Base-by-base conservation (phyloP, 768 basidiomycete species). In the Amanita subjunquillea region DNA sequence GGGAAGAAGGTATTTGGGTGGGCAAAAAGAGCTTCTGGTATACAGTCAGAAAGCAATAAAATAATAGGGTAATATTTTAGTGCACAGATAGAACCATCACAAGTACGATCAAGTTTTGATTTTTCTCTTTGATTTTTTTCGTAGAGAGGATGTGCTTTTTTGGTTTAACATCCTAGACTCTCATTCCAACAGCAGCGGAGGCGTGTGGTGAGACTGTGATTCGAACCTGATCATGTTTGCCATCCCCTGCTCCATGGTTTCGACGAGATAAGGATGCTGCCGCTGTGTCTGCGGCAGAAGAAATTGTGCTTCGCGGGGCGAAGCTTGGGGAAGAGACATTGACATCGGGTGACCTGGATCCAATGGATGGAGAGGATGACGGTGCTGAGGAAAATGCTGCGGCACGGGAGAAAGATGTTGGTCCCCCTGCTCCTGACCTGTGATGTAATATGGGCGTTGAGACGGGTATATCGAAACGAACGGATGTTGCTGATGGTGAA, bases 131-230 rank as follows among this genome's bases (percentile, higher is more conserved):
- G 12, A 42, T 2, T 22, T 42, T 42, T 42, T 40, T 40, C 6
- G n/a, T 40, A 17, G 39, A 40, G 41, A 23, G 22, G 9, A 39
- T 13, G 20, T 40, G 39, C 13, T n/a, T 4, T 50, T n/a, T 23
- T 6, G 10, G 12, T 13, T n/a, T 50, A 17, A 37, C 17, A 27
- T 22, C n/a, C 27, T 51, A 51, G 5, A 69, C 75, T 57, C 71
- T 75, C 74, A 77, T 72, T 72, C 75, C 75, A 69, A 73, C 61
- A 58, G 69, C 65, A 71, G 71, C 60, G 68, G 74, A 29, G 69
- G 75, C 47, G 72, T 74, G 72, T 56, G 74, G 61, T 67, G 68
- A 54, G 61, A 69, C 71, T 62, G 72, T 51, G 60, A 70, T 64
- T 69, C 72, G 70, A 70, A 73, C 67, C 70, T 74, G 70, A 60